Evolutionary conservation across 1,139 yeast genomes (phyloP).

Genomic region (Suhomyces ambrosiae): DNA sequence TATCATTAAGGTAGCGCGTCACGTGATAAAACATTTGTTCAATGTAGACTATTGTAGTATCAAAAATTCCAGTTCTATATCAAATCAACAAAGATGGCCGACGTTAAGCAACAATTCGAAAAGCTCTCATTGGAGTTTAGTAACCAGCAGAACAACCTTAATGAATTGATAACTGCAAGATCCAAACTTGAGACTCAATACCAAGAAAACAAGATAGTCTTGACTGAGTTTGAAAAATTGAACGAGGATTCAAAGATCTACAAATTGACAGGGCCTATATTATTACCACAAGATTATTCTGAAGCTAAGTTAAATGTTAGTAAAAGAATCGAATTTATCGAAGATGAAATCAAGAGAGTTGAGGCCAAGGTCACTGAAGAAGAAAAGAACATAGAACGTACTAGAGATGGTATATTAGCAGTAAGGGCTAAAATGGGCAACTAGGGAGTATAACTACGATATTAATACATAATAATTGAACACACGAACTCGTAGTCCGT

Average conservation of each 20-base stretch:
- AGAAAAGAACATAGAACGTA: conserved; percentile 52
- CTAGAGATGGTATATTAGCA: conserved; percentile 51
- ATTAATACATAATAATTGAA: conserved; percentile 1
- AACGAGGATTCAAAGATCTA: conserved; percentile 69
- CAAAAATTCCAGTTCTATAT: neutral
- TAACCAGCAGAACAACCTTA: conserved; percentile 35
- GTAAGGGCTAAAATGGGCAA: conserved; percentile 35
- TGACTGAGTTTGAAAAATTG: conserved; percentile 69
- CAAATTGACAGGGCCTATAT: conserved; percentile 89
- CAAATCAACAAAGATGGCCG: conserved; percentile 23
- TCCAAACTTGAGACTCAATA: conserved; percentile 74
- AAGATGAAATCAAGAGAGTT: conserved; percentile 70
- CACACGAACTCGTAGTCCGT: no score
- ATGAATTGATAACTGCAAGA: conserved; percentile 59
- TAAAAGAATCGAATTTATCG: conserved; percentile 86
- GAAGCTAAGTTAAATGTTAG: conserved; percentile 84
- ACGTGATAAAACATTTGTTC: conserved; percentile 1
- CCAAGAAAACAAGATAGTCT: conserved; percentile 93
- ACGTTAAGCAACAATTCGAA: conserved; percentile 39
- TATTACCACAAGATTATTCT: conserved; percentile 79
- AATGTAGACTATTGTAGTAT: neutral
- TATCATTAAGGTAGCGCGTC: neutral
- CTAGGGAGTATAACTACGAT: neutral
- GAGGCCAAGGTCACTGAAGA: conserved; percentile 57
- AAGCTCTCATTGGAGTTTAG: conserved; percentile 43